Base-by-base conservation (phyloP, 2,329 filamentous ascomycete species). In the Colletotrichum phormii region DNA sequence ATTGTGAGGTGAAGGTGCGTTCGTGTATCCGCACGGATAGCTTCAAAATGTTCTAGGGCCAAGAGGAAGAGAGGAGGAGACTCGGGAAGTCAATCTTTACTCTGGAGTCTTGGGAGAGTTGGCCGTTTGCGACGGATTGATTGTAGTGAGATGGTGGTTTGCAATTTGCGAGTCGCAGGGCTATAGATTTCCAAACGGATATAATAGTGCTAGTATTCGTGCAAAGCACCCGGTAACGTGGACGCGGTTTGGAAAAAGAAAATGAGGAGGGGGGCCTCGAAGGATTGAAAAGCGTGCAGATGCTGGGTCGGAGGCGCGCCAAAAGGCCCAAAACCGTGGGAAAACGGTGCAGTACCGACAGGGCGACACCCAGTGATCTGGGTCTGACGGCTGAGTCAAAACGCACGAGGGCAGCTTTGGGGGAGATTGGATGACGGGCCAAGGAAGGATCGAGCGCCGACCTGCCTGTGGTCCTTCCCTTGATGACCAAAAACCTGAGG, bases 361-460 rank as follows among this genome's bases (percentile, higher is more conserved):
- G 42, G 42, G 18, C 42, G 42, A 54, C 24, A 46, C 33, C 63
- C 63, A 65, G 42, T 60, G 46, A 33, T 49, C 61, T 70, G 66
- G 70, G 55, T 70, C 70, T 64, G 67, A 72, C 66, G 70, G 66
- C 66, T 55, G 59, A 69, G 58, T 60, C 42, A 72, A 69, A 42
- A 46, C 33, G 37, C 57, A 49, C 5, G 24, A 63, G 53, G 53
- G 51, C 46, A 42, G 24, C 49, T 35, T 46, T 60, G 70, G 37
- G 37, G 55, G 66, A 72, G 65, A 72, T 72, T 72, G 70, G 70
- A 72, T 64, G 65, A 70, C 60, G 60, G 66, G 49, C 46, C 60
- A 70, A 55, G 55, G 65, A 60, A 72, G 53, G 65, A 60, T 60
- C 70, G 65, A 69, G 59, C 70, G 65, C 59, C 70, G 59, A 24